Evolutionary conservation across 164 flowering plant genomes (phyloP).

Genomic region (Vitis rupestris): DNA sequence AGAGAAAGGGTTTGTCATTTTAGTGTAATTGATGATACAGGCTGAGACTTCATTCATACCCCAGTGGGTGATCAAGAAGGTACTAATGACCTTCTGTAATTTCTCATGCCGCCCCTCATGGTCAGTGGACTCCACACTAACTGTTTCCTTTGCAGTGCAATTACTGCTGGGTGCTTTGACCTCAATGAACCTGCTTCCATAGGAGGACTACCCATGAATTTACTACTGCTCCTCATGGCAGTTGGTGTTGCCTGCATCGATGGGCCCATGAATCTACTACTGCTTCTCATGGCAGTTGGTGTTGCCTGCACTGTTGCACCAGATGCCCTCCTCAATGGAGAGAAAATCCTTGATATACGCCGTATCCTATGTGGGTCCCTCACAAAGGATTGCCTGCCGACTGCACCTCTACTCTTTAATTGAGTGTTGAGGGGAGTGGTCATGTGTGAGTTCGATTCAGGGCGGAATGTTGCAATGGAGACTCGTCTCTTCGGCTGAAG

Average conservation of each 20-base stretch:
- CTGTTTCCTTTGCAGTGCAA: constrained; percentile 57
- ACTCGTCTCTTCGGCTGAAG: constrained; percentile 64
- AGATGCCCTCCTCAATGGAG: constrained; percentile 32
- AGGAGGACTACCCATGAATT: constrained; percentile 69
- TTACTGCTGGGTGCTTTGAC: constrained; percentile 61
- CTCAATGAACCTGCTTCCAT: constrained; percentile 51
- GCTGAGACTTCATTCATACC: background rate
- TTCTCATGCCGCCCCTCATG: constrained; percentile 40
- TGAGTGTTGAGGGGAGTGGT: constrained; percentile 41
- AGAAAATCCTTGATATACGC: constrained; percentile 45
- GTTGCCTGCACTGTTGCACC: constrained; percentile 18
- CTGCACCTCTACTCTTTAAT: constrained; percentile 20
- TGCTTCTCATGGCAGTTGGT: too few species aligned
- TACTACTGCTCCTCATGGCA: constrained; percentile 44
- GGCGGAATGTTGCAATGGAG: constrained; percentile 65
- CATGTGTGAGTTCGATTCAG: constrained; percentile 38
- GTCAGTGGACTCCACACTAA: constrained; percentile 82
- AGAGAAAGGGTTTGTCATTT: background rate
- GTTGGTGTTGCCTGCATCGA: constrained; percentile 49
- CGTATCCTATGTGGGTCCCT: constrained; percentile 55
- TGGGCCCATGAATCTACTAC: constrained; percentile 56
- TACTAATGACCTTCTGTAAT: constrained; percentile 38
- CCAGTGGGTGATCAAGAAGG: constrained; percentile 23
- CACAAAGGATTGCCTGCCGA: constrained; percentile 42
- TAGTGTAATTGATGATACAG: background rate